Evolutionary conservation across 257 asterid species (phyloP), one percentile per base, ranked within the genome.

Genomic region (Avicennia marina): DNA sequence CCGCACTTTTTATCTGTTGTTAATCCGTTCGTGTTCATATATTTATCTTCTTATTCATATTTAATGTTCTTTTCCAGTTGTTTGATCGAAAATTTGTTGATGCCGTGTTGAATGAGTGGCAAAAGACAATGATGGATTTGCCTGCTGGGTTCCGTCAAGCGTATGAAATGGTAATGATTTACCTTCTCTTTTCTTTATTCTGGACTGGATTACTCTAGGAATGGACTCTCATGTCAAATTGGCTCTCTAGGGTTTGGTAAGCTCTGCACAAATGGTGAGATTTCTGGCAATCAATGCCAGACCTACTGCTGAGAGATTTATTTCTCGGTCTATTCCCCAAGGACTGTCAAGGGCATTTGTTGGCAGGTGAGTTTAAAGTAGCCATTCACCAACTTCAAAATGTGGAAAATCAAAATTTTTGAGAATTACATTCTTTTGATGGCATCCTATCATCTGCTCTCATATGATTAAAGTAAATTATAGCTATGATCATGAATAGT

Each of bases 141-240:
- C 97, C 99, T 34, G 89, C 95, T 60, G 99, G 99, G 63, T 72
- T 93, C 15, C 85, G 99, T 49, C 99, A 93, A 78, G 97, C 97
- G 59, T 93, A 81, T 69, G 97, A 93, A 77, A 82, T 93, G 99
- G 99, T 93, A 80, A 71, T 58, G 20, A 42, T 63, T 44, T 31
- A n/a, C 33, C 13, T 22, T 40, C 20, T 41, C 44, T 3, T 19
- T 29, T 51, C 11, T 11, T 21, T 31, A 8, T 46, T 19, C 10
- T 38, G 9, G 51, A 55, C n/a, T 57, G 50, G 62, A 51, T 59
- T 47, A 39, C 40, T 24, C 34, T 15, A 36, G 45, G 38, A 34
- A 41, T 69, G 34, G 56, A 62, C 56, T 56, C 67, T 78, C 61
- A 72, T 64, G 36, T 66, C 46, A 54, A 43, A 32, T 58, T 63